Conservation (phyloP, 2,329 filamentous ascomycete genomes). For the Elsinoe arachidis region DNA sequence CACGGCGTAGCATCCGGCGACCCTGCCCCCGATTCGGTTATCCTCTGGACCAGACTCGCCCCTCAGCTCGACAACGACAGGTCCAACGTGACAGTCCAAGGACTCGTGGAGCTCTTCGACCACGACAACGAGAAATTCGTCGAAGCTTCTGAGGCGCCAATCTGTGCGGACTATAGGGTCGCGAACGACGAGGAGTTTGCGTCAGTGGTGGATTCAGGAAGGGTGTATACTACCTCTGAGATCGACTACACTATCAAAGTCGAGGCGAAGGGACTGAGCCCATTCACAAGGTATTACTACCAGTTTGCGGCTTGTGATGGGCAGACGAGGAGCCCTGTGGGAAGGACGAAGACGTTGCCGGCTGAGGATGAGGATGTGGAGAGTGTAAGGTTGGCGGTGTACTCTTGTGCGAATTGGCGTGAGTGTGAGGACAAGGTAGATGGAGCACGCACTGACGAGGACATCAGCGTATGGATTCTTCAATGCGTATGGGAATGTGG, state of each 20-base stretch:
- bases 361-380: conserved; percentile 19
- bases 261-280: conserved; percentile 19
- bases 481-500: conserved; percentile 22
- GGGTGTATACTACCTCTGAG: conserved; percentile 23
- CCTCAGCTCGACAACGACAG: conserved; percentile 18
- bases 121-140: conserved; percentile 23
- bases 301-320: conserved; percentile 22
- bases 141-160: conserved; percentile 18
- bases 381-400: conserved; percentile 21
- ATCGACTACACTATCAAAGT: conserved; percentile 25
- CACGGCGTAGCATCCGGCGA: conserved; percentile 44
- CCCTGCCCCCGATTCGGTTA: background rate
- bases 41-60: conserved; percentile 8
- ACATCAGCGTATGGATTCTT: conserved; percentile 16
- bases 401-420: conserved; percentile 23
- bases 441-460: background rate
- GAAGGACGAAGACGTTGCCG: conserved; percentile 24
- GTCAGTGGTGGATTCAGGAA: conserved; percentile 25
- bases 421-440: conserved; percentile 13
- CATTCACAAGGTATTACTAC: conserved; percentile 24
- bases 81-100: conserved; percentile 23
- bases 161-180: conserved; percentile 20
- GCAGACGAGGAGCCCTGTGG: conserved; percentile 19
- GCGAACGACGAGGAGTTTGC: conserved; percentile 17
- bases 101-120: conserved; percentile 21